Evolutionary conservation across 768 basidiomycete species (phyloP), one percentile per base, ranked within the genome.

Genomic region (Amanita molliuscula): DNA sequence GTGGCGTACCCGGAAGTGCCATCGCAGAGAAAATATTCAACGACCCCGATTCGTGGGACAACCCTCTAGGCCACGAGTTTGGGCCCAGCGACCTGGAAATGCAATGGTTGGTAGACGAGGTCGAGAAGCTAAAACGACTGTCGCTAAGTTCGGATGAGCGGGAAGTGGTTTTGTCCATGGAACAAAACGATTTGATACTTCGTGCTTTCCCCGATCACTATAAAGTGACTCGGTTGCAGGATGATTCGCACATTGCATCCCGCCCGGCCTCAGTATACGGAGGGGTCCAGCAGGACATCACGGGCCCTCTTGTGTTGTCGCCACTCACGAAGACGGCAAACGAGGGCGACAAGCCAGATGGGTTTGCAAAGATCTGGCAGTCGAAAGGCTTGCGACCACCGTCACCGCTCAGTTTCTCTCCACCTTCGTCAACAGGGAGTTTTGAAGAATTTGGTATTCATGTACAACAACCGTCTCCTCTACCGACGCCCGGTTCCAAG

Each of bases 1-100:
- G 62, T 51, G 58, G 56, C 31, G 56, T 66, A 16, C 69, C 68
- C 16, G 64, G 63, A n/a, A 69, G 64, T 47, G 68, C 68, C 9
- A 59, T 71, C 25, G 70, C 69, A 48, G 70, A 71, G 54, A 63
- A 59, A 45, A 73, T 71, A 43, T 70, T 71, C 56, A 71, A 71
- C 43, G 69, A 70, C 51, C 71, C 71, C 3, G 51, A 66, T n/a
- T 66, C 71, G 28, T 73, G 70, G 71, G 64, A 65, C 35, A 63
- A 59, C 18, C 56, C 53, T 2, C 59, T 61, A 15, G 64, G 57
- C 2, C 62, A 62, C 25, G 59, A 65, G 9, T 57, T 60, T 5
- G 57, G 58, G 44, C 63, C 58, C 16, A 47, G 58, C 35, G 58
- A 60, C 13, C 57, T 54, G 15, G 57, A 54, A 25, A 52, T 69